Evolutionary conservation across 371 early-diverging fungal species (phyloP).

Genomic region (Nematocida sp.): DNA sequence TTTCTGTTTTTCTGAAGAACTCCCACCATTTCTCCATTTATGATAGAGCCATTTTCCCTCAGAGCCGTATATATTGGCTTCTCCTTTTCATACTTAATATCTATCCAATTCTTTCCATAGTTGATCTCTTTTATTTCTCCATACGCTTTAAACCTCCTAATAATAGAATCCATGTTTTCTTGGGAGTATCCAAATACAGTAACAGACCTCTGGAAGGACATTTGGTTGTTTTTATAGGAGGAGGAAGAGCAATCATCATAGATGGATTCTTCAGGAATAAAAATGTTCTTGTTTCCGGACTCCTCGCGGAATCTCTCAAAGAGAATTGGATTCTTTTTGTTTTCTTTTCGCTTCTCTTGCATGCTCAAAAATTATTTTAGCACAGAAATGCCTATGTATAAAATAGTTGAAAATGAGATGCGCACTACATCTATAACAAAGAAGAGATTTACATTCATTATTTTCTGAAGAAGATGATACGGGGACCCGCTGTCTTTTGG

Average conservation of each 20-base stretch:
- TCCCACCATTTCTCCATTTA: conserved; percentile 67
- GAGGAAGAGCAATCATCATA: conserved; percentile 20
- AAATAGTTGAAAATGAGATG: conserved; percentile 38
- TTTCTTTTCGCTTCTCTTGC: neutral
- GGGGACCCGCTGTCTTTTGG: neutral
- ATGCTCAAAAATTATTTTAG: conserved; percentile 28
- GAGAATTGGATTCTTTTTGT: neutral
- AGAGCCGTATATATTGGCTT: conserved; percentile 45
- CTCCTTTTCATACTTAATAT: conserved; percentile 56
- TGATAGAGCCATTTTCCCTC: conserved; percentile 35
- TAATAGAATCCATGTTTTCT: conserved; percentile 56
- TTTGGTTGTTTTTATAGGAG: neutral
- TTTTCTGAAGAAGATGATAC: conserved; percentile 24
- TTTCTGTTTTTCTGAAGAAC: conserved; percentile 55
- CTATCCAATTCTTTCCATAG: conserved; percentile 65
- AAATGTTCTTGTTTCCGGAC: neutral
- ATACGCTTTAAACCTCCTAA: conserved; percentile 50
- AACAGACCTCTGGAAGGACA: neutral
- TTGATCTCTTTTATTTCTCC: conserved; percentile 57
- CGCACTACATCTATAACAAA: conserved; percentile 59
- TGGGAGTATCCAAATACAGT: conserved; percentile 63
- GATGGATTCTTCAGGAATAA: conserved; percentile 34
- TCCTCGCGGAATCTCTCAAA: neutral
- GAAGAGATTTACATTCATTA: conserved; percentile 17
- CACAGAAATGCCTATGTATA: conserved; percentile 38